Evolutionary conservation across 2,329 filamentous ascomycete genomes (phyloP).

Genomic region (Dactylellina cionopaga): DNA sequence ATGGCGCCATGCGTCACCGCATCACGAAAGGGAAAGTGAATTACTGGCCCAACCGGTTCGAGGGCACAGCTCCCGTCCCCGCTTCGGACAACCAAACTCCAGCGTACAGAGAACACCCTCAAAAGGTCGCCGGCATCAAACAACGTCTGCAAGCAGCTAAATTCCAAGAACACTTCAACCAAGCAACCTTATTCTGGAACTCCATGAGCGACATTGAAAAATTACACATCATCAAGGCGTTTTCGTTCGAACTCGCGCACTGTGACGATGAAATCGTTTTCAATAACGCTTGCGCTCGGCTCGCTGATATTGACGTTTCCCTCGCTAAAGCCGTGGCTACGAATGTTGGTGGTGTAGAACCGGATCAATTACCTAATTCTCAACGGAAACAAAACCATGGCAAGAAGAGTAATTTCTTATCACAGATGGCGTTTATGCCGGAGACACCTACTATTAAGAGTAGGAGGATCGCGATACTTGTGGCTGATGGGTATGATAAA

Average conservation of each 20-base stretch:
- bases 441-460: conserved; percentile 72
- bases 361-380: conserved; percentile 62
- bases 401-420: conserved; percentile 73
- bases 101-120: conserved; percentile 74
- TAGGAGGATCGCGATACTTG: conserved; percentile 77
- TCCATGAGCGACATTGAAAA: conserved; percentile 75
- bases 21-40: conserved; percentile 79
- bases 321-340: conserved; percentile 76
- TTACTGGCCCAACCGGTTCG: conserved; percentile 81
- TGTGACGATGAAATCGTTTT: conserved; percentile 83
- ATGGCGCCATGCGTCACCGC: conserved; percentile 76
- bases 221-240: conserved; percentile 69
- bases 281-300: conserved; percentile 72
- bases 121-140: conserved; percentile 76
- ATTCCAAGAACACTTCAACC: conserved; percentile 79
- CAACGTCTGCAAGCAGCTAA: conserved; percentile 74
- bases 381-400: conserved; percentile 71
- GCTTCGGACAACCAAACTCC: conserved; percentile 60
- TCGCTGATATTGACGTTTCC: conserved; percentile 75
- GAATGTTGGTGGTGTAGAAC: conserved; percentile 73
- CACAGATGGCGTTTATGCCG: conserved; percentile 75
- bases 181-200: conserved; percentile 86
- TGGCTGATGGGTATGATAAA: conserved; percentile 80
- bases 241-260: conserved; percentile 79
- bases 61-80: conserved; percentile 71